Percentiles rank a stretch among this genome's conserved stretches.
Conservation (phyloP, 176 grass and related monocot genomes). For the Paspalum vaginatum region DNA sequence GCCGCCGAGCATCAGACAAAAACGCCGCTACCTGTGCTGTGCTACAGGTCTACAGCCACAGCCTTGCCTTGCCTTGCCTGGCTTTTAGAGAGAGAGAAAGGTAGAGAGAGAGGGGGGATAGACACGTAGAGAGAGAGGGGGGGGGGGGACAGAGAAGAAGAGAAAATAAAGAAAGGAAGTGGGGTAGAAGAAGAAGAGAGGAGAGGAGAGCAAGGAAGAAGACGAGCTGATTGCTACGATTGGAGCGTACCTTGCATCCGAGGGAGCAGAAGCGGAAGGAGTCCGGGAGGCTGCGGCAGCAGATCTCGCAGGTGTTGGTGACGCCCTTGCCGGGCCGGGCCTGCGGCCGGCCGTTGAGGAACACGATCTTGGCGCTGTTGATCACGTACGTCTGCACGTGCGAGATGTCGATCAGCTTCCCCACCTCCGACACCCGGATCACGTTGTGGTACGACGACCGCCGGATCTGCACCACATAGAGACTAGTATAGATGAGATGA, state of each 20-base stretch:
- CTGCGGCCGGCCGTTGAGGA: slow-evolving; percentile 80
- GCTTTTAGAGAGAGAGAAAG: background rate
- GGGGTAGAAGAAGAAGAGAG: background rate
- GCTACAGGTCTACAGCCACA: background rate
- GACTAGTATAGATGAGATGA: no score
- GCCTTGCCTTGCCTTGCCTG: no score
- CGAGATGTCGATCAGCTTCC: slow-evolving; percentile 70
- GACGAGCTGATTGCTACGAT: background rate
- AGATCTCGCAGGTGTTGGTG: slow-evolving; percentile 66
- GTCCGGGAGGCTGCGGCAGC: slow-evolving; percentile 74
- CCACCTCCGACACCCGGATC: slow-evolving; percentile 76
- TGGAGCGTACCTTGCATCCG: slow-evolving; percentile 79
- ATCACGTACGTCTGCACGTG: slow-evolving; percentile 89
- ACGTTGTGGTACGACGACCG: slow-evolving; percentile 87
- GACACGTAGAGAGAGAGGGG: background rate
- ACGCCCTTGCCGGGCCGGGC: slow-evolving; percentile 55
- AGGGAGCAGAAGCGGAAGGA: slow-evolving; percentile 81
- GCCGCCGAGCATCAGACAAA: background rate
- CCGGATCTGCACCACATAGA: slow-evolving; percentile 48
- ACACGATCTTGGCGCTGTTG: slow-evolving; percentile 83
- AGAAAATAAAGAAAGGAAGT: background rate
- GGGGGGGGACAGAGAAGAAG: background rate
- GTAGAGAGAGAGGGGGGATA: background rate
- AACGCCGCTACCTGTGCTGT: background rate
- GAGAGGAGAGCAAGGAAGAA: background rate